These are phyloP conservation scores for Thalassiosira oceanica DNA, from an alignment of 352 stramenopile species.

Conservation along the genomic window DNA sequence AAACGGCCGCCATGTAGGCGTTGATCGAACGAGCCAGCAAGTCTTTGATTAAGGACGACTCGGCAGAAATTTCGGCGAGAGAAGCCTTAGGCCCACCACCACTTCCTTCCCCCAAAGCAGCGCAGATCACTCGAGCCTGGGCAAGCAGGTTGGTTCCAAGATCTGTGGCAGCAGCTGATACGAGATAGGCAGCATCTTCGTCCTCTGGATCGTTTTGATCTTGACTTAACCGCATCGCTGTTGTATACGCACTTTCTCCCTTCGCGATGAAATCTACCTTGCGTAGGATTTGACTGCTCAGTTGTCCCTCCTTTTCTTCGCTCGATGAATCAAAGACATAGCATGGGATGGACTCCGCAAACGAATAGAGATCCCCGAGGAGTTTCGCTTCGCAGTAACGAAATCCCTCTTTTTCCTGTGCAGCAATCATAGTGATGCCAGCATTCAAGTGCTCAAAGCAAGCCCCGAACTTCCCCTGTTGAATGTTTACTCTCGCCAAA, in stretches of 20 bases:
- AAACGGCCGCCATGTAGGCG: constrained; percentile 49
- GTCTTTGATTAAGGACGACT: constrained; percentile 29
- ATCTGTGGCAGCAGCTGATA: constrained; percentile 38
- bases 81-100: constrained; percentile 10
- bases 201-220: too few species aligned
- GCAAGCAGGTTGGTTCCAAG: constrained; percentile 62
- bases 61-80: constrained; percentile 6
- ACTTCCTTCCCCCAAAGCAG: constrained; percentile 25
- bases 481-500: constrained; percentile 44
- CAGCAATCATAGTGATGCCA: constrained; percentile 30
- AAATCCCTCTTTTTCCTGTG: constrained; percentile 2
- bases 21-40: constrained; percentile 38
- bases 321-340: constrained; percentile 46
- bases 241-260: constrained; percentile 55
- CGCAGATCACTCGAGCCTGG: constrained; percentile 45
- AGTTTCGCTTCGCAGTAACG: constrained; percentile 58
- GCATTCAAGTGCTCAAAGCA: constrained; percentile 43
- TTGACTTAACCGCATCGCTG: constrained; percentile 24
- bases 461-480: constrained; percentile 65
- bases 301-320: constrained; percentile 25
- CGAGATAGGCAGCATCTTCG: constrained; percentile 38
- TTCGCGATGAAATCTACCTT: constrained; percentile 58
- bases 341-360: constrained; percentile 51
- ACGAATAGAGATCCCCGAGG: constrained; percentile 70
- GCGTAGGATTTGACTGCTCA: too few species aligned